These are phyloP conservation scores for Suhomyces maxii DNA, from an alignment of 1,139 yeast genomes.

Conservation along the genomic window DNA sequence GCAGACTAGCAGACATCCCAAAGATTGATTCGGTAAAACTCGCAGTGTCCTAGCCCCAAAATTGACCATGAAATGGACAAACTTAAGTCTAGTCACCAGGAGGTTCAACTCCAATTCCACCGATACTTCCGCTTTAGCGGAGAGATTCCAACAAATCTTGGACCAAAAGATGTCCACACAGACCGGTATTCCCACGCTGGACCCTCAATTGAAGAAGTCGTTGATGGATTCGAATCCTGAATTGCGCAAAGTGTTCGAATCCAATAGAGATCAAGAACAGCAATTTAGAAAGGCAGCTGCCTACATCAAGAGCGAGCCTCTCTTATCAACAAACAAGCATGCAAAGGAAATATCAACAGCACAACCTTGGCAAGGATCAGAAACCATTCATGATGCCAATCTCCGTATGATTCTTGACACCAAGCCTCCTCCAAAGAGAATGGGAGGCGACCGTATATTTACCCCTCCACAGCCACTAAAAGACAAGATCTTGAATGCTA, in stretches of 20 bases:
- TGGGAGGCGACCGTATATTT: constrained; percentile 18
- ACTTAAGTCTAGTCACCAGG: background rate
- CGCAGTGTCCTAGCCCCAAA: background rate
- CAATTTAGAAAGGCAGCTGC: constrained; percentile 12
- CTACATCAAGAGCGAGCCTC: constrained; percentile 24
- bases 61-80: background rate
- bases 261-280: background rate
- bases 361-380: constrained; percentile 72
- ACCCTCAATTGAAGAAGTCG: constrained; percentile 9
- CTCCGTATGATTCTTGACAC: constrained; percentile 64
- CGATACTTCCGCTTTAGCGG: constrained; percentile 18
- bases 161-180: constrained; percentile 17
- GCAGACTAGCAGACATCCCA: too few species aligned
- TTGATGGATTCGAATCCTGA: constrained; percentile 9
- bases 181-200: constrained; percentile 7
- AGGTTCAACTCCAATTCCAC: background rate
- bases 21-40: too few species aligned
- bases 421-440: constrained; percentile 29
- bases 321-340: constrained; percentile 43
- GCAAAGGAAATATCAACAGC: constrained; percentile 52
- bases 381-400: constrained; percentile 49
- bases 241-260: constrained; percentile 11
- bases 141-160: constrained; percentile 23
- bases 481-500: constrained; percentile 55
- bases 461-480: constrained; percentile 26